Conservation (phyloP, 2,329 filamentous ascomycete species). For the Colletotrichum sp. region DNA sequence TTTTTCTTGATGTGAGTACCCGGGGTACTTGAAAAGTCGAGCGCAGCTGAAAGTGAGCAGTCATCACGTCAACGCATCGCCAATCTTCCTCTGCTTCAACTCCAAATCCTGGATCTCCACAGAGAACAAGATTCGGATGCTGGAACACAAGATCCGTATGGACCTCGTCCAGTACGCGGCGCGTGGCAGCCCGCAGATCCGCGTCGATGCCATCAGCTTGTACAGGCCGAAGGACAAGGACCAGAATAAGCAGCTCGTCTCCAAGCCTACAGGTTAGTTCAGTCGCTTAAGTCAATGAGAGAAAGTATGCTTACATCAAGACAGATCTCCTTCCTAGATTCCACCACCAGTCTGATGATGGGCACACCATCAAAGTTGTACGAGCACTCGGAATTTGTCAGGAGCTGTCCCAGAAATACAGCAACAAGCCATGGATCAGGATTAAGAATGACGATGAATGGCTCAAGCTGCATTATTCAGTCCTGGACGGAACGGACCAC, state of each 20-base stretch:
- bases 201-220: constrained; percentile 59
- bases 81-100: constrained; percentile 77
- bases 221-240: constrained; percentile 59
- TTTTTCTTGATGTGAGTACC: constrained; percentile 70
- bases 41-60: constrained; percentile 45
- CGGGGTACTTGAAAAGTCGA: not conserved
- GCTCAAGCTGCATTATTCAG: constrained; percentile 64
- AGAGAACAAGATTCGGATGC: constrained; percentile 67
- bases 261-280: constrained; percentile 47
- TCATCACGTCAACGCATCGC: constrained; percentile 74
- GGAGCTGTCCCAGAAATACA: constrained; percentile 50
- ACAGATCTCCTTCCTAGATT: constrained; percentile 51
- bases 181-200: constrained; percentile 65
- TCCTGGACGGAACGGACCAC: constrained; percentile 65
- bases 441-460: constrained; percentile 64
- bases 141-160: constrained; percentile 82
- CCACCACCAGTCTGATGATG: constrained; percentile 68
- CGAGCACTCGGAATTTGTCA: constrained; percentile 72
- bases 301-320: no score
- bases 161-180: constrained; percentile 79
- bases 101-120: constrained; percentile 63
- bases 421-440: constrained; percentile 50
- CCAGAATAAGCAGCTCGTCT: constrained; percentile 40
- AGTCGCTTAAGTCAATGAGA: no score
- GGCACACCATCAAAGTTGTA: constrained; percentile 79